A percentile compares a stretch with the other conserved stretches of the same genome.
phyloP scores from a whole-genome alignment of 805 yeast genomes.

The Pichia nanzhaoensis region DNA sequence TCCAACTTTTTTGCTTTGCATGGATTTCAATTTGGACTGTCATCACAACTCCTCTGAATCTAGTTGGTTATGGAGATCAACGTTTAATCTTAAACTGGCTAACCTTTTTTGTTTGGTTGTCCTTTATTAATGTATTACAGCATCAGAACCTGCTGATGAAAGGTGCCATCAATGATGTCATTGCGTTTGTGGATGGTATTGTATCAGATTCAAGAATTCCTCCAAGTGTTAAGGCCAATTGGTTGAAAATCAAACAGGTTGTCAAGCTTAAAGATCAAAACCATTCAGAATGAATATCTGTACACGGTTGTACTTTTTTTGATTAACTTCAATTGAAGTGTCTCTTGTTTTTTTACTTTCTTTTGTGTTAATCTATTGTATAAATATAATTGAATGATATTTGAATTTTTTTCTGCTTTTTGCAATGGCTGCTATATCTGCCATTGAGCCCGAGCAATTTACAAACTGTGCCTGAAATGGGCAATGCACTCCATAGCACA shows the following conservation, averaged over 20 bases:
- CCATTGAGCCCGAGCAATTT: no score
- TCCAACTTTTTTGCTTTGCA: conserved; percentile 35
- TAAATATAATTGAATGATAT: background rate
- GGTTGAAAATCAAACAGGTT: conserved; percentile 39
- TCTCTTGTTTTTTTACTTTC: background rate
- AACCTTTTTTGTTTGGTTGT: conserved; percentile 44
- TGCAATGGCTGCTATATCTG: no score
- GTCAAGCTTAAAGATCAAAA: conserved; percentile 10
- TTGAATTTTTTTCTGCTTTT: background rate
- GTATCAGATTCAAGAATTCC: conserved; percentile 47
- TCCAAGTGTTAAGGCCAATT: conserved; percentile 35
- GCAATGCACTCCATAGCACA: no score
- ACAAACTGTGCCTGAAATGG: no score
- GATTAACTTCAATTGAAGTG: no score
- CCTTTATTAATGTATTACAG: conserved; percentile 70
- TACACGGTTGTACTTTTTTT: no score
- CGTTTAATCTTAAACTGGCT: conserved; percentile 37
- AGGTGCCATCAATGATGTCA: conserved; percentile 15
- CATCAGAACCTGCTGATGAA: conserved; percentile 72
- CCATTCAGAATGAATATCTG: background rate
- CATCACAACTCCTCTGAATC: conserved; percentile 10
- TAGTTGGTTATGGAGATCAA: conserved; percentile 14
- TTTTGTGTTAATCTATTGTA: no score
- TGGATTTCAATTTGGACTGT: conserved; percentile 33
- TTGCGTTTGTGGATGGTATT: conserved; percentile 34